These are phyloP conservation scores for Aureobasidium pullulans DNA, from an alignment of 2,329 filamentous ascomycete species.

Conservation along the genomic window DNA sequence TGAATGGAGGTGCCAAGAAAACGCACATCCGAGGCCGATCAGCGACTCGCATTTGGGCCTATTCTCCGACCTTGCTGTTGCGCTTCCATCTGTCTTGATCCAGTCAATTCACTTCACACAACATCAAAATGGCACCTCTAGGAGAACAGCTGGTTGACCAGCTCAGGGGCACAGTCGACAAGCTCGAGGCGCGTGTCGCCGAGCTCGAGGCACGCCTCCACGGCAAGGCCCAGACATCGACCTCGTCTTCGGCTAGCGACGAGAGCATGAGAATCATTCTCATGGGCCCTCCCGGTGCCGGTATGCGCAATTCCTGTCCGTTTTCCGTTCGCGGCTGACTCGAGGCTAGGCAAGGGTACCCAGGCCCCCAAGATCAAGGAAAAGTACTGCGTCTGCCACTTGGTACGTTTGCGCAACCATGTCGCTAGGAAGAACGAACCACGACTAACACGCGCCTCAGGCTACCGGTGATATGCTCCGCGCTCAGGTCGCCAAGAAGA, in stretches of 20 bases:
- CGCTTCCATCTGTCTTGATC: neutral
- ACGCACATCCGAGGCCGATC: constrained; percentile 8
- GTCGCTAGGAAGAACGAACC: neutral
- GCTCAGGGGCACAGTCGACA: constrained; percentile 75
- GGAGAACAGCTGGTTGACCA: constrained; percentile 72
- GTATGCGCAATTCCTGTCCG: constrained; percentile 46
- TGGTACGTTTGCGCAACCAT: constrained; percentile 51
- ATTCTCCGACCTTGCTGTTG: neutral
- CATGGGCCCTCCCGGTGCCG: constrained; percentile 94
- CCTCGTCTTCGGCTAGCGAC: constrained; percentile 35
- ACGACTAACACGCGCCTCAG: constrained; percentile 39
- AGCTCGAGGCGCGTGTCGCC: constrained; percentile 79
- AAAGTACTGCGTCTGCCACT: constrained; percentile 92
- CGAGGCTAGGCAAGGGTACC: constrained; percentile 80
- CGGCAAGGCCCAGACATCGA: constrained; percentile 39
- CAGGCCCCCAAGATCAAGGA: constrained; percentile 98
- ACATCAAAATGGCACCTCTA: constrained; percentile 70
- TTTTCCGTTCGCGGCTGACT: constrained; percentile 3
- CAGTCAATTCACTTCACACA: constrained; percentile 3
- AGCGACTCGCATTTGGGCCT: neutral
- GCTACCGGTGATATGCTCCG: constrained; percentile 98
- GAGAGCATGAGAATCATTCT: constrained; percentile 85
- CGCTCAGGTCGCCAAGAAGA: constrained; percentile 97
- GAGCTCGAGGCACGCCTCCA: constrained; percentile 69
- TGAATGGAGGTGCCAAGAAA: constrained; percentile 6